Percentiles rank a stretch among this genome's conserved stretches.
Conservation (phyloP, 495 filamentous ascomycete species). For the Thozetella sp. region DNA sequence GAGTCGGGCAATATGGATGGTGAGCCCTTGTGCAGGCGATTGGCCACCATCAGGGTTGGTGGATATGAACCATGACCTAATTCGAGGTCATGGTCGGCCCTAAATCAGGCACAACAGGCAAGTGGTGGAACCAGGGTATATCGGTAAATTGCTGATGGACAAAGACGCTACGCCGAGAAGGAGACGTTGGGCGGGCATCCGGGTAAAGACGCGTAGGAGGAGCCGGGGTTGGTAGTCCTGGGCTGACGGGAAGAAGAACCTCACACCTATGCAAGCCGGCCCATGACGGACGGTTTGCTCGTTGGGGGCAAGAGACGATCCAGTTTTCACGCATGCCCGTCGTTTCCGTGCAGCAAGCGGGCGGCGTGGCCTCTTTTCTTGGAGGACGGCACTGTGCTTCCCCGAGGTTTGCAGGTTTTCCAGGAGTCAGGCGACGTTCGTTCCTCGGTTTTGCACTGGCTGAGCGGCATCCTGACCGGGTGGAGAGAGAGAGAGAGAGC, state of each 20-base stretch:
- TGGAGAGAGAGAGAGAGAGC: too few species aligned
- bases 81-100: background rate
- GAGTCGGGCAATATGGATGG: background rate
- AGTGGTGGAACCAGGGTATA: background rate
- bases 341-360: too few species aligned
- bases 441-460: too few species aligned
- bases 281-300: too few species aligned
- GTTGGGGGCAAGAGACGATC: too few species aligned
- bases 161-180: background rate
- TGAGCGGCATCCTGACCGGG: too few species aligned
- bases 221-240: background rate
- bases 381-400: too few species aligned
- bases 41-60: background rate
- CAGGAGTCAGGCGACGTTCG: too few species aligned
- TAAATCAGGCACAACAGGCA: background rate
- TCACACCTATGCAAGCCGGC: too few species aligned
- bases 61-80: background rate
- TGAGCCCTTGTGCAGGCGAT: background rate
- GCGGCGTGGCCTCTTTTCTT: too few species aligned
- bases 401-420: too few species aligned
- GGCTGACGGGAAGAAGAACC: background rate
- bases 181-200: background rate
- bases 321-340: too few species aligned
- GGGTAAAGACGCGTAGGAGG: background rate
- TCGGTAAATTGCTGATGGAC: background rate